phyloP scores from a whole-genome alignment of 306 rosid species.

The Carpinus viminea region DNA sequence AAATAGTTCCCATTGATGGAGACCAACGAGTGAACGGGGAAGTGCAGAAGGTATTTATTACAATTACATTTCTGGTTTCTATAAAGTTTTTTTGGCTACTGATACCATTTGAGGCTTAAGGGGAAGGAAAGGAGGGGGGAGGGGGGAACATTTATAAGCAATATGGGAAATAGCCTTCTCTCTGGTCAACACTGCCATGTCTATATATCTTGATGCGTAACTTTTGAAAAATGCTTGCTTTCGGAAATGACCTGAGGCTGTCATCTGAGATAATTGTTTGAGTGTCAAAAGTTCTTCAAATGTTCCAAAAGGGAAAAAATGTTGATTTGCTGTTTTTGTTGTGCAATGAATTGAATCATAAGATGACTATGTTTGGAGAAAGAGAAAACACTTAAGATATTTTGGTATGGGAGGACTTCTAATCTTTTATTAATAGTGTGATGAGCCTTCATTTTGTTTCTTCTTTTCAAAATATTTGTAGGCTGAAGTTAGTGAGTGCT shows the following conservation, averaged over 20 bases:
- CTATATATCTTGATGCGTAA: constrained; percentile 7
- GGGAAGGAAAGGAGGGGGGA: too few species aligned
- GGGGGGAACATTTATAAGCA: not conserved
- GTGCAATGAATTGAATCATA: not conserved
- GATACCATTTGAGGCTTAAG: not conserved
- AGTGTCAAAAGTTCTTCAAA: not conserved
- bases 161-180: not conserved
- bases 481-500: constrained; percentile 13
- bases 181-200: not conserved
- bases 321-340: not conserved
- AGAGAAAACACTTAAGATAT: not conserved
- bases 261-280: not conserved
- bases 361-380: not conserved
- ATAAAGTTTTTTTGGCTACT: not conserved
- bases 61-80: constrained; percentile 15
- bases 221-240: constrained; percentile 8
- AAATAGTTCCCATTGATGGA: constrained; percentile 92
- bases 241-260: not conserved
- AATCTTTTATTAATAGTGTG: not conserved
- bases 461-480: not conserved
- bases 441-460: not conserved
- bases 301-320: not conserved
- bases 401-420: not conserved
- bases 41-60: constrained; percentile 70
- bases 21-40: constrained; percentile 83